Conservation (phyloP, 768 basidiomycete genomes). For the Arthromyces matolae region DNA sequence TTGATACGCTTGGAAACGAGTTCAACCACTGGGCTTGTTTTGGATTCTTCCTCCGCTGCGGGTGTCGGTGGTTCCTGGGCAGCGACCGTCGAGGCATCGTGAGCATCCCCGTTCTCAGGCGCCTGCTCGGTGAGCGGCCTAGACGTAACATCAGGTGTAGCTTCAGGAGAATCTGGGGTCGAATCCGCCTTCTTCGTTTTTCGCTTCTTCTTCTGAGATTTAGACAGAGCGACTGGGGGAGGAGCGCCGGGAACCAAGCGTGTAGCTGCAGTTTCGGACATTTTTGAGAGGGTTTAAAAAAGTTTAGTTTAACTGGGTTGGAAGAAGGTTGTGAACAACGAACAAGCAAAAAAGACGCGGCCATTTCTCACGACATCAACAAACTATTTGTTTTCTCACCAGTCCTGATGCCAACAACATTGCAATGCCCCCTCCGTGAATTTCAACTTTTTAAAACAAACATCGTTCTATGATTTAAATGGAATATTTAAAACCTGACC, state of each 20-base stretch:
- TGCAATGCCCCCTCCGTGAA: no score
- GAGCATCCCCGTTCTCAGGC: conserved; percentile 43
- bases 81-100: conserved; percentile 42
- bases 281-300: conserved; percentile 22
- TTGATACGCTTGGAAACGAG: conserved; percentile 78
- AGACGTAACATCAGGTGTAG: conserved; percentile 42
- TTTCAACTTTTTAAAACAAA: no score
- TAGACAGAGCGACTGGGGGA: conserved; percentile 53
- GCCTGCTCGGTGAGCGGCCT: conserved; percentile 47
- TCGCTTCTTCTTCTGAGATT: conserved; percentile 71
- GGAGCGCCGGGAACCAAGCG: conserved; percentile 80
- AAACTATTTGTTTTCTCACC: conserved; percentile 9
- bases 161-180: conserved; percentile 43
- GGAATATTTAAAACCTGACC: no score
- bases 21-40: conserved; percentile 70
- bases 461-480: no score
- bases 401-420: no score
- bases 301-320: conserved; percentile 11
- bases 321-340: conserved; percentile 13
- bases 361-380: conserved; percentile 22
- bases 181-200: conserved; percentile 47
- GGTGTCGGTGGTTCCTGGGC: conserved; percentile 38
- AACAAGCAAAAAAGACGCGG: conserved; percentile 16
- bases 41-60: conserved; percentile 48
- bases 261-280: conserved; percentile 34